Evolutionary conservation across 139 green algal species (phyloP).

Genomic region (Closterium sp.): DNA sequence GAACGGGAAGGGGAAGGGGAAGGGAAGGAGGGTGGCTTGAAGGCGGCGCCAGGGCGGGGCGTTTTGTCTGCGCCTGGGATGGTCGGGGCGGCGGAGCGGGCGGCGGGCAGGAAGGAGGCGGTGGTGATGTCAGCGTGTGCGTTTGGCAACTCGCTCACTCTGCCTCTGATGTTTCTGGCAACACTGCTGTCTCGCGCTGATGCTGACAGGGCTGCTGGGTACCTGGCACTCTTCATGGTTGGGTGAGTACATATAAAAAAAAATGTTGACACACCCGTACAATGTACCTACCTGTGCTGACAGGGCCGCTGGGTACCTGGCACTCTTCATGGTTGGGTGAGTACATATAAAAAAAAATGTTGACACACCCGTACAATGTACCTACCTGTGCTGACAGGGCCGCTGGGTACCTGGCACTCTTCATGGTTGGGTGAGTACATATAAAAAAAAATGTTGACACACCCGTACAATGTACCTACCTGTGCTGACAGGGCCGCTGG

Average conservation of each 20-base stretch:
- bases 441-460: too few species aligned
- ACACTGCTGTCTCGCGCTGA: slow-evolving; percentile 54
- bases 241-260: slow-evolving; percentile 31
- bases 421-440: slow-evolving; percentile 43
- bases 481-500: slow-evolving; percentile 43
- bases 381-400: slow-evolving; percentile 46
- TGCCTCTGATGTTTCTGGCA: slow-evolving; percentile 58
- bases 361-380: too few species aligned
- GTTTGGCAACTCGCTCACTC: slow-evolving; percentile 72
- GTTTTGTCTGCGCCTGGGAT: background rate
- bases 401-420: slow-evolving; percentile 47
- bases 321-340: slow-evolving; percentile 49
- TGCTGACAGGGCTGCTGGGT: slow-evolving; percentile 44
- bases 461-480: too few species aligned
- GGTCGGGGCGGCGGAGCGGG: background rate
- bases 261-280: too few species aligned
- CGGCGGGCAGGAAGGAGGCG: slow-evolving; percentile 13
- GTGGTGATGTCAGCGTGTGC: slow-evolving; percentile 56
- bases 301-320: slow-evolving; percentile 45
- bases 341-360: too few species aligned
- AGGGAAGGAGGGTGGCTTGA: too few species aligned
- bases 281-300: too few species aligned
- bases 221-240: slow-evolving; percentile 51
- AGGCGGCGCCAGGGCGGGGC: too few species aligned
- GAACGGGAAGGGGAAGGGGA: too few species aligned